Evolutionary conservation across 306 rosid genomes (phyloP).

Genomic region (Coriaria nepalensis): DNA sequence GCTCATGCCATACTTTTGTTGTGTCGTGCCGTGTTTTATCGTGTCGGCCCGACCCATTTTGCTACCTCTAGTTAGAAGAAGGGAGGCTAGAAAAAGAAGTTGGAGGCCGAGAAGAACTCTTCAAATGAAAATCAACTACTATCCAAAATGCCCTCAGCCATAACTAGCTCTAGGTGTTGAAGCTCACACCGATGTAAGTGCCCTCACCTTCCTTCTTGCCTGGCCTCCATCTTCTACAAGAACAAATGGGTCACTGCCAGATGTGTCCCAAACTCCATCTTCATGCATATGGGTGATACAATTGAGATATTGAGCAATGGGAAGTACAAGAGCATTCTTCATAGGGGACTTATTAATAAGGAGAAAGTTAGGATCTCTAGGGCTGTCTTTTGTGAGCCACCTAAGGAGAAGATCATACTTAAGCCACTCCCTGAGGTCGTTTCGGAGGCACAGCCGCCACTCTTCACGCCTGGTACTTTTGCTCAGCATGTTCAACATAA

Average conservation of each 20-base stretch:
- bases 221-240: slow-evolving; percentile 55
- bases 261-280: slow-evolving; percentile 58
- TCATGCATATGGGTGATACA: slow-evolving; percentile 87
- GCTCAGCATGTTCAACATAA: slow-evolving; percentile 72
- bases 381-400: slow-evolving; percentile 90
- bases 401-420: slow-evolving; percentile 69
- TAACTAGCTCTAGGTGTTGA: slow-evolving; percentile 78
- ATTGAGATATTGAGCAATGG: slow-evolving; percentile 71
- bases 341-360: slow-evolving; percentile 71
- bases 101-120: slow-evolving; percentile 72
- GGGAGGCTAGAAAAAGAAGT: slow-evolving; percentile 68
- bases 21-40: no score
- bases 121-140: slow-evolving; percentile 74
- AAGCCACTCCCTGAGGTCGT: slow-evolving; percentile 61
- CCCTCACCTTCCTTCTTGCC: slow-evolving; percentile 81
- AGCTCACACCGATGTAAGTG: slow-evolving; percentile 73
- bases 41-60: no score
- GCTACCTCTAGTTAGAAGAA: no score
- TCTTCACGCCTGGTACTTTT: slow-evolving; percentile 69
- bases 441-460: slow-evolving; percentile 33
- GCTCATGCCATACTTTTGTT: no score
- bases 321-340: slow-evolving; percentile 71
- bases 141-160: slow-evolving; percentile 82
- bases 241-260: slow-evolving; percentile 71
- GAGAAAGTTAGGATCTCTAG: slow-evolving; percentile 80